phyloP scores from a whole-genome alignment of 2,329 filamentous ascomycete genomes.

The Verticillium albo-atrum region DNA sequence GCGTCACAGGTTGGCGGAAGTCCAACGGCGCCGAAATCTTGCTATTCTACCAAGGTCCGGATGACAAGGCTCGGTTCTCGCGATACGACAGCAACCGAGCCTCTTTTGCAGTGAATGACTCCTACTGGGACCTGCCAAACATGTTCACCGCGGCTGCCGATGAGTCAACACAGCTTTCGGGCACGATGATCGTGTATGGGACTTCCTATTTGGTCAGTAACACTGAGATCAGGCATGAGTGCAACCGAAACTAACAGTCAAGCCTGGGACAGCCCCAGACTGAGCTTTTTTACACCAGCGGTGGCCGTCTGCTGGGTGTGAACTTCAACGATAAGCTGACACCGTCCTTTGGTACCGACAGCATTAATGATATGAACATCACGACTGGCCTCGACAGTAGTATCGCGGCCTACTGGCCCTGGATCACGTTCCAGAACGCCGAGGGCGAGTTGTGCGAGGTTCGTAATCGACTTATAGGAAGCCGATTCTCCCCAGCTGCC shows the following conservation, averaged over 20 bases:
- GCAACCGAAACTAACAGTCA: no score
- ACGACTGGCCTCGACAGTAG: not conserved
- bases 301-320: not conserved
- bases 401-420: slow-evolving; percentile 1
- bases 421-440: not conserved
- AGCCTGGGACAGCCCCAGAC: slow-evolving; percentile 1
- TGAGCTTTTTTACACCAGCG: not conserved
- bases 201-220: not conserved
- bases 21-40: not conserved
- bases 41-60: not conserved
- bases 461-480: not conserved
- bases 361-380: slow-evolving; percentile 1
- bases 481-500: not conserved
- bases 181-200: not conserved
- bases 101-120: not conserved
- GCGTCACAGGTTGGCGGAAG: not conserved
- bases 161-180: not conserved
- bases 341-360: not conserved
- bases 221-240: no score
- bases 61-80: not conserved
- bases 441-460: slow-evolving; percentile 1
- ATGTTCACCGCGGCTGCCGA: not conserved
- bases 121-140: not conserved
- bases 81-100: not conserved
- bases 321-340: slow-evolving; percentile 1